Base-by-base conservation (phyloP, 2,329 filamentous ascomycete species). In the Curvularia verruculosa region DNA sequence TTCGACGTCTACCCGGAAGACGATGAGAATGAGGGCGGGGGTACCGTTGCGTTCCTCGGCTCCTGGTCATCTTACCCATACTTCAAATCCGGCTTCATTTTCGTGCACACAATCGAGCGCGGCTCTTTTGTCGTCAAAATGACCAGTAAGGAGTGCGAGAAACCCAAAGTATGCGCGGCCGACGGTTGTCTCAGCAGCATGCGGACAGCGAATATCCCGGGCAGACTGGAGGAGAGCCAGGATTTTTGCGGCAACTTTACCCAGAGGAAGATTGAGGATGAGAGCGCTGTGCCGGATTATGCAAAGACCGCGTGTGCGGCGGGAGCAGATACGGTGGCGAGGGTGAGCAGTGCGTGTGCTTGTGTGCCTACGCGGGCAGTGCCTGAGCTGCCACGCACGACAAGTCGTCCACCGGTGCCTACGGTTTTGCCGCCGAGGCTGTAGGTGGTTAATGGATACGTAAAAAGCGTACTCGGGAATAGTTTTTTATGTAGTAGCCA, bases 1-100 rank as follows among this genome's bases (percentile, higher is more conserved):
- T 77, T 78, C 57, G 75, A 78, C 64, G 66, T 77, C 52, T 73
- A 77, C 59, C 76, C 76, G 15, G 75, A 78, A 56, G 76, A 78
- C 57, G 76, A 78, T 45, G 69, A 70, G 44, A 52, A 65, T 3
- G 69, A 68, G 23, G 66, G 70, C 15, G 72, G 70, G 9, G 77
- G 77, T 21, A 63, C 63, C 5, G 62, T 78, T 4, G 71, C 75
- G 9, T 80, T 78, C 60, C 69, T 77, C 4, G 77, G 77, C 7
- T 72, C 69, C 5, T 79, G 77, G 78, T 73, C 72, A 37, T 72
- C 66, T 18, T 79, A 79, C 50, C 66, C 73, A 1, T 49, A 63
- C 29, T 29, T 29, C 28, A 29, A 29, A 29, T 29, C 28, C 28
- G 28, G 28, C 6, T 29, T 29, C 28, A 29, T 29, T 29, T 29